These are phyloP conservation scores for Paratinospora sagittata DNA, from an alignment of 164 flowering plant species.

Conservation along the genomic window DNA sequence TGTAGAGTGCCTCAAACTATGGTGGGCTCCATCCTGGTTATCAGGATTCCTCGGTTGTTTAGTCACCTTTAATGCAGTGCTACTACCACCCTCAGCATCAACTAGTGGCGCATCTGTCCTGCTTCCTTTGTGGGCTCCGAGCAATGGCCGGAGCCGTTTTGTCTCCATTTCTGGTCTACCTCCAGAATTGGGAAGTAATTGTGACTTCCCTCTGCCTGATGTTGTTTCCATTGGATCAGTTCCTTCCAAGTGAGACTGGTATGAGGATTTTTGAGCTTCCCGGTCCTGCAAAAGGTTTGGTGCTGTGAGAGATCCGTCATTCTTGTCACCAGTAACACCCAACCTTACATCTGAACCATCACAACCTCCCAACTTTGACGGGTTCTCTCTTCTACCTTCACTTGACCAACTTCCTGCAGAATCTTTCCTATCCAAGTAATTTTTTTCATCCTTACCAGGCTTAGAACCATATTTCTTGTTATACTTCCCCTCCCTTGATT, in stretches of 20 bases:
- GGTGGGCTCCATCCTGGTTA: constrained; percentile 35
- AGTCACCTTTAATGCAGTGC: constrained; percentile 33
- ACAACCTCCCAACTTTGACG: constrained; percentile 21
- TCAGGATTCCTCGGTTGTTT: constrained; percentile 41
- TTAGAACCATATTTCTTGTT: constrained; percentile 29
- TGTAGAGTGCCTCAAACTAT: constrained; percentile 34
- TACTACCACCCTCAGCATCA: constrained; percentile 23
- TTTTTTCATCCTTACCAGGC: constrained; percentile 31
- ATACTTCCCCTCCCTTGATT: constrained; percentile 31
- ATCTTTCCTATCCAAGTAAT: constrained; percentile 33
- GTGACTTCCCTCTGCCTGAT: constrained; percentile 37
- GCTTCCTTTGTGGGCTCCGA: constrained; percentile 30
- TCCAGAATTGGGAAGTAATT: constrained; percentile 33
- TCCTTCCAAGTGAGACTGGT: constrained; percentile 27
- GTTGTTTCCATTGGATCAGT: constrained; percentile 17
- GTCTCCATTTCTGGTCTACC: constrained; percentile 28
- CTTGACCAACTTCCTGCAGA: constrained; percentile 25
- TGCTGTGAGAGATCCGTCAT: constrained; percentile 19
- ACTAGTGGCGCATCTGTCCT: constrained; percentile 21
- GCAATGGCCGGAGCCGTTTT: constrained; percentile 20
- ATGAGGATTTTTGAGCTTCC: constrained; percentile 37
- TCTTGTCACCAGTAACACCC: constrained; percentile 23
- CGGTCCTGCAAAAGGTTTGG: constrained; percentile 21
- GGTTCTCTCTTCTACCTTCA: constrained; percentile 36
- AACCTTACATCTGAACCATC: constrained; percentile 33